Base-by-base conservation (phyloP, 2,329 filamentous ascomycete species). In the Didymella pomorum region DNA sequence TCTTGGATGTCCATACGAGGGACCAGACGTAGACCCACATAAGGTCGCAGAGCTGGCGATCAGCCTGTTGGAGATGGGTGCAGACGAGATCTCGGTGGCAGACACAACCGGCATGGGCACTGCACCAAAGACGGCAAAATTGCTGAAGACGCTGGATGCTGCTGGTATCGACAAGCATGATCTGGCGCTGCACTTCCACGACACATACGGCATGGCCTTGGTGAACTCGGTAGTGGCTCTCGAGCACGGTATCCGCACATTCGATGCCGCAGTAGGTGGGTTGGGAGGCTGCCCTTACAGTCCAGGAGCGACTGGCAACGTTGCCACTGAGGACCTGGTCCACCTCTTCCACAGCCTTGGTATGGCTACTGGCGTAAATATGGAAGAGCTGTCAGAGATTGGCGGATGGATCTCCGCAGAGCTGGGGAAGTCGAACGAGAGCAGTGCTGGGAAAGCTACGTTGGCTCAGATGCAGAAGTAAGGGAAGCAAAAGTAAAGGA, bases 41-140 rank as follows among this genome's bases (percentile, higher is more conserved):
- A 83, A 82, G 54, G 87, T 89, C 2, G 86, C 87, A 2, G 83
- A 86, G 26, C 80, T 89, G 23, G 86, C 86, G 81, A 60, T 87
- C 82, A 70, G 79, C 7, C 76, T 97, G 47, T 82, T 97, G 1
- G 90, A 93, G 71, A 91, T 94, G 82, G 93, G 93, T 18, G 93
- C 92, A 20, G 92, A 96, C 71, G 92, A 97, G 81, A 93, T 97
- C 66, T 91, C 90, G 1, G 85, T 97, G 0, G 93, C 92, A 7
- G 93, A 97, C 71, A 97, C 93, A 0, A 94, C 93, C 0, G 93
- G 93, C 18, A 93, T 96, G 85, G 93, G 93, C 29, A 96, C 91
- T 0, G 88, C 87, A n/a, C 88, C 87, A 18, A 81, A 86, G 55
- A 92, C 89, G 2, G 80, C 82, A 54, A 84, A 86, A 55, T 79